Conservation (phyloP, 1,139 yeast species). For the Martiniozyma asiatica region DNA sequence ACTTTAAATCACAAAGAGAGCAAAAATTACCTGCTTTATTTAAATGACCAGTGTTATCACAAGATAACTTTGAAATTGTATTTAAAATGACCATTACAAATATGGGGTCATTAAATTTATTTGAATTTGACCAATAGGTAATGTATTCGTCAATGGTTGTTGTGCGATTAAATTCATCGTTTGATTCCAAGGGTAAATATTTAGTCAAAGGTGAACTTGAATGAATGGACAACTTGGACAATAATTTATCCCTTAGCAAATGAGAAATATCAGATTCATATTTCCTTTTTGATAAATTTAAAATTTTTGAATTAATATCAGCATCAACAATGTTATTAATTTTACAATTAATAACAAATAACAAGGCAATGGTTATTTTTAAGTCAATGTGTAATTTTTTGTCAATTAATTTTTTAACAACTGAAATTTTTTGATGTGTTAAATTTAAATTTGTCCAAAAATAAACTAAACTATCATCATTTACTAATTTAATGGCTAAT, state of each 20-base stretch:
- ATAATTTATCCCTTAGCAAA: neutral
- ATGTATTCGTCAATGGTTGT: slow-evolving; percentile 3
- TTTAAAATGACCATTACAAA: slow-evolving; percentile 2
- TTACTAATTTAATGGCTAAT: slow-evolving; percentile 10
- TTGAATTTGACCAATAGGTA: slow-evolving; percentile 1
- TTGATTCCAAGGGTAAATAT: neutral
- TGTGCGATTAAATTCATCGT: slow-evolving; percentile 2
- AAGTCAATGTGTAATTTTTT: slow-evolving; percentile 13
- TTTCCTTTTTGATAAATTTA: neutral
- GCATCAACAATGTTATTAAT: slow-evolving; percentile 1
- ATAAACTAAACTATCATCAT: slow-evolving; percentile 9
- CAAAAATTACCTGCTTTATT: neutral
- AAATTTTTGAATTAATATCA: neutral
- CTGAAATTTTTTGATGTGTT: slow-evolving; percentile 2
- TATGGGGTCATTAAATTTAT: slow-evolving; percentile 1
- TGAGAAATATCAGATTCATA: slow-evolving; percentile 1
- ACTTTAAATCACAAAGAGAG: neutral
- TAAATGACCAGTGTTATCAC: slow-evolving; percentile 2
- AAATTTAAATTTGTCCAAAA: slow-evolving; percentile 17
- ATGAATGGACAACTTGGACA: too few relatives aligned
- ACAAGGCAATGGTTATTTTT: slow-evolving; percentile 11
- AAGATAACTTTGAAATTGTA: slow-evolving; percentile 3
- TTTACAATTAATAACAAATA: slow-evolving; percentile 5
- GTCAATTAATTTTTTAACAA: slow-evolving; percentile 3
- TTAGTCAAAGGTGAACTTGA: neutral